Evolutionary conservation across 768 basidiomycete species (phyloP), one percentile per base, ranked within the genome.

Genomic region (Boletus reticulatus): DNA sequence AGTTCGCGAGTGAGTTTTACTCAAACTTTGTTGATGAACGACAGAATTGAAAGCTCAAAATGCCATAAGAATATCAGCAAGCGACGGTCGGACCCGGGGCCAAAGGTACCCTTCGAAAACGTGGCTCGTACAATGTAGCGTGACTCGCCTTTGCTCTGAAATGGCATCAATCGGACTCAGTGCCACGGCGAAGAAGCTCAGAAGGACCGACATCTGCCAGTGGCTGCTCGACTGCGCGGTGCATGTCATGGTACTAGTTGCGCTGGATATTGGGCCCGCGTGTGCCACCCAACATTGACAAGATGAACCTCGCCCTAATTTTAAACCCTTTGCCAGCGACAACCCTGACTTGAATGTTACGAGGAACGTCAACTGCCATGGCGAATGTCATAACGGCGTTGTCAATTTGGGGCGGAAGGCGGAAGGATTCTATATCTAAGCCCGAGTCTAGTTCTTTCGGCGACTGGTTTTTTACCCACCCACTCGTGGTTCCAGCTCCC

Each of bases 381-480:
- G 29, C 42, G 34, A 19, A 50, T 53, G 48, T 58, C 53, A 67
- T 57, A 51, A 56, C 48, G 52, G 43, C 31, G 36, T 50, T 43
- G 45, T 60, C 67, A 48, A 47, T 59, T 68, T 39, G 47, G 59
- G 57, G 37, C 34, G 44, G 52, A 50, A 29, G 27, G 34, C 34
- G 34, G 34, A 36, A 55, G 41, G 46, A 55, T 59, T 34, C 62
- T 58, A 55, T 62, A 64, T 64, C 58, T 55, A 60, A 27, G 8
- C 61, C 43, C 48, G n/a, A 31, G 22, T 39, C 37, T 45, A 31
- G 43, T 50, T 44, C 42, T 19, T 37, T 55, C 39, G 32, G 29
- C 17, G 50, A 42, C n/a, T 43, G 24, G 52, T 42, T 53, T 60
- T 62, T 68, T 63, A 60, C 65, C 63, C 66, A 59, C 58, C 55